Evolutionary conservation across 2,329 filamentous ascomycete species (phyloP), one percentile per base, ranked within the genome.

Genomic region (Passalora sequoiae): DNA sequence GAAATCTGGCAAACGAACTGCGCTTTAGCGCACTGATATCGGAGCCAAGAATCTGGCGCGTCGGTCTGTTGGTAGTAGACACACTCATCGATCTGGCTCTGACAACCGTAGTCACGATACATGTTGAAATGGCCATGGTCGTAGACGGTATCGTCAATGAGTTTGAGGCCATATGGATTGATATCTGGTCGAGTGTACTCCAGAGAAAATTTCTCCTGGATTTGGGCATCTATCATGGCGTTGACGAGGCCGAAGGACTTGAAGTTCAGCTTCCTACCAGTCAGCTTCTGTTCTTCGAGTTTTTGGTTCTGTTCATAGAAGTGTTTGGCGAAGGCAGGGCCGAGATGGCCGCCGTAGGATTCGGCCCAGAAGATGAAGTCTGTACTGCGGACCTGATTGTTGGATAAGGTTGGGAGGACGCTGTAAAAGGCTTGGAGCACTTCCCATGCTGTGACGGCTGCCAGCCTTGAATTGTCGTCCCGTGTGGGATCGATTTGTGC

Each of bases 291-390:
- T n/a, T 66, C 66, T 35, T 60, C 58, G 43, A 80, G 78, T n/a
- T 61, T 62, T 7, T 69, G 66, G 47, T 81, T 81, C 53, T 80
- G 72, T n/a, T 69, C 58, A 46, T 78, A 64, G 53, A 81, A 75
- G 53, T 77, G 75, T 8, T 67, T 63, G 7, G 71, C 69, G 46
- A 78, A 78, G 21, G 71, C 72, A 1, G 77, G 77, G 1, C 74
- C 77, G 49, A 76, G 81, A 44, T 75, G n/a, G 2, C 77, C 77
- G 10, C 39, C 44, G 13, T 42, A 43, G 4, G 38, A 42, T 22
- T 39, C 44, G n/a, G 74, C 75, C 48, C 69, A 69, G 53, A 74
- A 68, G 32, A 35, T 43, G 40, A 43, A 43, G 24, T 43, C 40
- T 28, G 67, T 70, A 51, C 69, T 74, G 21, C 70, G 74, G 45